These are phyloP conservation scores for Amanita jacksonii DNA, from an alignment of 768 basidiomycete species.

Conservation along the genomic window DNA sequence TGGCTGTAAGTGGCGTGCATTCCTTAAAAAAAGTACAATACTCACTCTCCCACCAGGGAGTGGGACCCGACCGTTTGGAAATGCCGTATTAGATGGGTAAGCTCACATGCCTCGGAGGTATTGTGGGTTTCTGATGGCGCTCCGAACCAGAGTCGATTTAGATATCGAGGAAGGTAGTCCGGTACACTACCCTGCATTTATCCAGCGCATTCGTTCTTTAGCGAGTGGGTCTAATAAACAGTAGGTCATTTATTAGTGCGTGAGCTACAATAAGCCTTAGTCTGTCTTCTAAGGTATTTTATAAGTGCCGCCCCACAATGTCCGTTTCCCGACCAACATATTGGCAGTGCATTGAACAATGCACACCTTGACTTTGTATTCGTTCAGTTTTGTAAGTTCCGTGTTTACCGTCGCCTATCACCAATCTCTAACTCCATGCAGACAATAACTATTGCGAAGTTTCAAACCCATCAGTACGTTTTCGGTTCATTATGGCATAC, in stretches of 20 bases:
- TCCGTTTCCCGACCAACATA: slow-evolving; percentile 57
- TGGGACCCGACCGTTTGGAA: slow-evolving; percentile 53
- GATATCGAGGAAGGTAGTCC: slow-evolving; percentile 59
- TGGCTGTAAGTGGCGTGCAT: slow-evolving; percentile 20
- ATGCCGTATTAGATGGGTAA: slow-evolving; percentile 62
- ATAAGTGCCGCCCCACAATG: slow-evolving; percentile 56
- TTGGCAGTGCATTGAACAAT: slow-evolving; percentile 49
- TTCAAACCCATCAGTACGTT: slow-evolving; percentile 26
- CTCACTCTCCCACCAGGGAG: slow-evolving; percentile 17
- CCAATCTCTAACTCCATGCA: slow-evolving; percentile 11
- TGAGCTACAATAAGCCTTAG: neutral
- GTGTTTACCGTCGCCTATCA: neutral
- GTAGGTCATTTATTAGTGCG: slow-evolving; percentile 18
- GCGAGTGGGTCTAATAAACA: slow-evolving; percentile 39
- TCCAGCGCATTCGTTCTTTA: slow-evolving; percentile 40
- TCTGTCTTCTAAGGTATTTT: slow-evolving; percentile 39
- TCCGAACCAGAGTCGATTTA: slow-evolving; percentile 40
- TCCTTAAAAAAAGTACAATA: neutral
- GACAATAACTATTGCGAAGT: slow-evolving; percentile 53
- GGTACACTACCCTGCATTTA: slow-evolving; percentile 42
- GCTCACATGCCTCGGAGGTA: slow-evolving; percentile 4
- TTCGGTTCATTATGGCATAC: neutral
- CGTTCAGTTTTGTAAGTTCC: slow-evolving; percentile 52
- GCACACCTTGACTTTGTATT: slow-evolving; percentile 63
- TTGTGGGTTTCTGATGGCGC: neutral